Base-by-base conservation (phyloP, 768 basidiomycete species). In the Mrakia blollopis region DNA sequence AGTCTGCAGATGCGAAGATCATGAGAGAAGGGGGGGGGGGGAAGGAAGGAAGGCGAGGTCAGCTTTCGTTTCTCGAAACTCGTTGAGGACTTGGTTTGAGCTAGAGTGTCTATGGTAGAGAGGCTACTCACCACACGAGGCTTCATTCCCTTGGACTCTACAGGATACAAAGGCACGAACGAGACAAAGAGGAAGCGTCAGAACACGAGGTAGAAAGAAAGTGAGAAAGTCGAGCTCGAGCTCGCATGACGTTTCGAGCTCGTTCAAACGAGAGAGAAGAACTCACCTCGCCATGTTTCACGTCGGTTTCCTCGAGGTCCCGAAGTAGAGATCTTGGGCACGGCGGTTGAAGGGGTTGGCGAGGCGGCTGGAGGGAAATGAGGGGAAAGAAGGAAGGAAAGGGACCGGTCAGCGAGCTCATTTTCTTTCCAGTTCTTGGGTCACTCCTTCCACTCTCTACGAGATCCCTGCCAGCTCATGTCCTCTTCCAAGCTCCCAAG, bases 291-390 rank as follows among this genome's bases (percentile, higher is more conserved):
- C 77, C 77, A 78, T 28, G 44, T 37, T 65, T 78, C 77, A 30
- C 77, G 65, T 70, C 77, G 77, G 67, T 67, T 70, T 52, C 72
- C 72, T 41, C 77, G 73, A 13, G 77, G 73, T n/a, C 77, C 77
- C 11, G 77, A 78, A 2, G 77, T 78, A 16, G 73, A 74, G 57
- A 78, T 71, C 77, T 78, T 78, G 54, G 72, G 60, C 14, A n/a
- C 39, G 23, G 68, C 50, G 41, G 41, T 50, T 39, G 76, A 30
- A 30, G 61, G 54, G 37, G 76, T 35, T 32, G 30, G 61, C 16
- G 68, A 71, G 25, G 47, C 62, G 37, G 47, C n/a, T 35, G 41
- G 25, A 21, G 23, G n/a, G 16, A 32, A 54, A 14, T 35, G 70
- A 37, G 39, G 21, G 28, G 69, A 63, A 30, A 23, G 41, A 50